Conservation (phyloP, 2,329 filamentous ascomycete species). For the Leptographium lundbergii region DNA sequence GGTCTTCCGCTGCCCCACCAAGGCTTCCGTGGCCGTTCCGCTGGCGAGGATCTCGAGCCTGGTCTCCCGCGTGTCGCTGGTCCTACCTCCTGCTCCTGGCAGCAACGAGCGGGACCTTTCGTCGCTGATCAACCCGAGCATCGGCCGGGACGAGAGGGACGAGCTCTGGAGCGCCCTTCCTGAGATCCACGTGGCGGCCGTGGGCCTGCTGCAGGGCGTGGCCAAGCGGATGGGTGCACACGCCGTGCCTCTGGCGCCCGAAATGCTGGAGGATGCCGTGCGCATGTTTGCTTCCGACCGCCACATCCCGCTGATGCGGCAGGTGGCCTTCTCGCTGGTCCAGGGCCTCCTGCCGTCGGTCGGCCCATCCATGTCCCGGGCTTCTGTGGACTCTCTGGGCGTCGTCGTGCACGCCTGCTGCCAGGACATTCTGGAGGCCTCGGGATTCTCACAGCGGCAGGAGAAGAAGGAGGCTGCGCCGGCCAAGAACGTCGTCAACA, state of each 20-base stretch:
- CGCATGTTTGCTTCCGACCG: slow-evolving; percentile 55
- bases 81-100: slow-evolving; percentile 32
- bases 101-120: slow-evolving; percentile 22
- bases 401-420: slow-evolving; percentile 57
- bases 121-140: slow-evolving; percentile 56
- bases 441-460: slow-evolving; percentile 19
- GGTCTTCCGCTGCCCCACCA: slow-evolving; percentile 52
- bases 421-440: slow-evolving; percentile 52
- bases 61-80: slow-evolving; percentile 54
- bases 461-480: slow-evolving; percentile 18
- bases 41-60: slow-evolving; percentile 57
- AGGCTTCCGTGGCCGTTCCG: slow-evolving; percentile 52
- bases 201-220: slow-evolving; percentile 48
- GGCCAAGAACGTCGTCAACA: slow-evolving; percentile 16
- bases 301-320: slow-evolving; percentile 40
- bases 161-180: slow-evolving; percentile 63
- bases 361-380: slow-evolving; percentile 55
- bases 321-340: slow-evolving; percentile 46
- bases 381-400: slow-evolving; percentile 49
- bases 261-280: slow-evolving; percentile 56
- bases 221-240: slow-evolving; percentile 44
- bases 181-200: slow-evolving; percentile 57
- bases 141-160: slow-evolving; percentile 71
- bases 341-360: slow-evolving; percentile 43
- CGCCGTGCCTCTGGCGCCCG: slow-evolving; percentile 46